Percentiles rank a stretch among this genome's conserved stretches.
These are phyloP conservation scores for Davidsoniella australis DNA, from an alignment of 2,329 filamentous ascomycete genomes.

Conservation along the genomic window DNA sequence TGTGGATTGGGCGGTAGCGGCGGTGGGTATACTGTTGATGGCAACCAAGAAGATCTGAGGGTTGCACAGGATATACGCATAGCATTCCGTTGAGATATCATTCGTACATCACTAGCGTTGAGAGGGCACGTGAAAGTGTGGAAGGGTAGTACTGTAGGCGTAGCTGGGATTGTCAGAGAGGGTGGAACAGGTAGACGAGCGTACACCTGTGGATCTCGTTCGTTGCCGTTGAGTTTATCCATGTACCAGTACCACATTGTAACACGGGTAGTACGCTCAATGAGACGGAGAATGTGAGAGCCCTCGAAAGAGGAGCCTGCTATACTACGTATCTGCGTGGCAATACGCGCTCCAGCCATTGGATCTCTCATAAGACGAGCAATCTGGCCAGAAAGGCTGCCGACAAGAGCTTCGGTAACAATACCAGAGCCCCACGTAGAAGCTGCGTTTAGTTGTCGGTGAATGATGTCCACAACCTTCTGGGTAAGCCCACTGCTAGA, in stretches of 20 bases:
- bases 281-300: conserved; percentile 60
- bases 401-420: conserved; percentile 38
- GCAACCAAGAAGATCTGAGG: conserved; percentile 72
- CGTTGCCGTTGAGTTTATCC: conserved; percentile 52
- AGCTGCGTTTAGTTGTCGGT: conserved; percentile 72
- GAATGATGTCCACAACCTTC: conserved; percentile 78
- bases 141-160: conserved; percentile 88
- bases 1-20: conserved; percentile 65
- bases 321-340: conserved; percentile 39
- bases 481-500: conserved; percentile 67
- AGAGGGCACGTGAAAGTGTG: conserved; percentile 95
- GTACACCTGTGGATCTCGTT: conserved; percentile 44
- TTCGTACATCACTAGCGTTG: conserved; percentile 75
- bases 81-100: conserved; percentile 90
- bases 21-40: conserved; percentile 63
- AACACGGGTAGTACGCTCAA: conserved; percentile 68
- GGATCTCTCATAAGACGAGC: conserved; percentile 22
- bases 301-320: conserved; percentile 71
- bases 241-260: conserved; percentile 74
- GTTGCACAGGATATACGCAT: conserved; percentile 85
- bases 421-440: conserved; percentile 68
- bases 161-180: conserved; percentile 60
- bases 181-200: conserved; percentile 55
- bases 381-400: conserved; percentile 32
- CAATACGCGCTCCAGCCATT: conserved; percentile 22